A percentile compares a stretch with the other conserved stretches of the same genome.
These are phyloP conservation scores for Phytophthora niederhauseri DNA, from an alignment of 352 stramenopile genomes.

Conservation along the genomic window DNA sequence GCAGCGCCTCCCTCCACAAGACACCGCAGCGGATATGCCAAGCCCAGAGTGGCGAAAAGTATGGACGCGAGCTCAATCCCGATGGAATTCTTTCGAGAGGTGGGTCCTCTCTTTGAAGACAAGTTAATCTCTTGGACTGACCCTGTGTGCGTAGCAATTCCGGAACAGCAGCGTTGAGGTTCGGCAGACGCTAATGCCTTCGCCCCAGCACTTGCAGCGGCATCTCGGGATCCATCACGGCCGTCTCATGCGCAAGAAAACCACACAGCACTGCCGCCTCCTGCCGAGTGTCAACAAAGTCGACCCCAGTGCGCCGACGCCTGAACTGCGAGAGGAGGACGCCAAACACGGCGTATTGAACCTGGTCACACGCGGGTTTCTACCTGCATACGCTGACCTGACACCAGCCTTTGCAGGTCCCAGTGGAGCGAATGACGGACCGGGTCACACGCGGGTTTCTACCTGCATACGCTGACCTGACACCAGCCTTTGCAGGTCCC, in stretches of 20 bases:
- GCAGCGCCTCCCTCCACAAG: conserved; percentile 16
- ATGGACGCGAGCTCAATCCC: conserved; percentile 35
- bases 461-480: conserved; percentile 62
- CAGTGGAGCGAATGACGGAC: conserved; percentile 16
- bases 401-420: conserved; percentile 64
- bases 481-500: conserved; percentile 58
- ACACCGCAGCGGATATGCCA: conserved; percentile 16
- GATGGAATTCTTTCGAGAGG: conserved; percentile 61
- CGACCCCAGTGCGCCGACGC: conserved; percentile 57
- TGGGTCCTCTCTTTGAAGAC: conserved; percentile 8
- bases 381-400: conserved; percentile 63
- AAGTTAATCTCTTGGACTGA: neutral
- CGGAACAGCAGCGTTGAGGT: conserved; percentile 45
- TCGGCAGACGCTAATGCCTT: conserved; percentile 27
- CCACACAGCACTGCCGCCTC: conserved; percentile 51
- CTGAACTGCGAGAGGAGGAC: conserved; percentile 63
- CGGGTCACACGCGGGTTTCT: conserved; percentile 71
- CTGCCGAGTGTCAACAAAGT: conserved; percentile 76
- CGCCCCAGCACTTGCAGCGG: conserved; percentile 28
- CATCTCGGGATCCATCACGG: conserved; percentile 30
- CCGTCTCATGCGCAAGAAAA: conserved; percentile 66
- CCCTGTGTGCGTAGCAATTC: conserved; percentile 39
- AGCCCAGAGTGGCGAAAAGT: conserved; percentile 8
- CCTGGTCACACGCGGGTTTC: conserved; percentile 73
- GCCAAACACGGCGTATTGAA: conserved; percentile 68